Conservation (phyloP, 495 filamentous ascomycete species). For the Talaromyces proteolyticus region DNA sequence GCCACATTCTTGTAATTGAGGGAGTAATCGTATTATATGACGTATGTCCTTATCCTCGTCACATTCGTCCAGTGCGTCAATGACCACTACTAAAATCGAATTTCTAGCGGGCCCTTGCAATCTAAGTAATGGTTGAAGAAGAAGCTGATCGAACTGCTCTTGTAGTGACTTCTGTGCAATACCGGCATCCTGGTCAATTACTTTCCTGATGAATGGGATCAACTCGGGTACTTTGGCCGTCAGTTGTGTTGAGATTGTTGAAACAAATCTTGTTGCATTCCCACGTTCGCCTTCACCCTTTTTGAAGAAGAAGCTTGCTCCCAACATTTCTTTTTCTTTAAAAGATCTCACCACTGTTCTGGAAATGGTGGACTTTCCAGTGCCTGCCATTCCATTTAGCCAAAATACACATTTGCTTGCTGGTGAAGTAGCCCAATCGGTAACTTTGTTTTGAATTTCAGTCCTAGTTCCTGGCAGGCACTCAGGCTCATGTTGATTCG, state of each 20-base stretch:
- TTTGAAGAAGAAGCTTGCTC: conserved; percentile 49
- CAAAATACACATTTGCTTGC: conserved; percentile 29
- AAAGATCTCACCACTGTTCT: conserved; percentile 20
- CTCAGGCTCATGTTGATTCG: conserved; percentile 6
- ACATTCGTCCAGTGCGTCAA: conserved; percentile 52
- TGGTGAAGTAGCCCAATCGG: conserved; percentile 19
- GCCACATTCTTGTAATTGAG: conserved; percentile 10
- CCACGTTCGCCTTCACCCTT: conserved; percentile 36
- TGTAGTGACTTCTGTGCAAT: conserved; percentile 28
- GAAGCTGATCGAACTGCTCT: conserved; percentile 44
- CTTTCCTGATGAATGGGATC: conserved; percentile 20
- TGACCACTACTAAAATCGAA: conserved; percentile 19
- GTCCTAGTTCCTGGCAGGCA: conserved; percentile 25
- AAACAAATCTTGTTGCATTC: conserved; percentile 32
- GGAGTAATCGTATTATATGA: conserved; percentile 30
- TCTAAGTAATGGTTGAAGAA: conserved; percentile 29
- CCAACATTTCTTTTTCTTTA: conserved; percentile 11
- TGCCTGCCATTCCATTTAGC: conserved; percentile 37
- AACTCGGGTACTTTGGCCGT: conserved; percentile 19
- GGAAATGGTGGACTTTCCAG: conserved; percentile 38
- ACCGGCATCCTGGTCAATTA: conserved; percentile 28
- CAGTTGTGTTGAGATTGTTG: conserved; percentile 39
- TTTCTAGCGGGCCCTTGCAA: conserved; percentile 1
- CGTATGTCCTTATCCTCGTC: conserved; percentile 29
- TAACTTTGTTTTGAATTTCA: conserved; percentile 22